Evolutionary conservation across 164 flowering plant species (phyloP), one percentile per base, ranked within the genome.

Genomic region (Tetracentron sinense): DNA sequence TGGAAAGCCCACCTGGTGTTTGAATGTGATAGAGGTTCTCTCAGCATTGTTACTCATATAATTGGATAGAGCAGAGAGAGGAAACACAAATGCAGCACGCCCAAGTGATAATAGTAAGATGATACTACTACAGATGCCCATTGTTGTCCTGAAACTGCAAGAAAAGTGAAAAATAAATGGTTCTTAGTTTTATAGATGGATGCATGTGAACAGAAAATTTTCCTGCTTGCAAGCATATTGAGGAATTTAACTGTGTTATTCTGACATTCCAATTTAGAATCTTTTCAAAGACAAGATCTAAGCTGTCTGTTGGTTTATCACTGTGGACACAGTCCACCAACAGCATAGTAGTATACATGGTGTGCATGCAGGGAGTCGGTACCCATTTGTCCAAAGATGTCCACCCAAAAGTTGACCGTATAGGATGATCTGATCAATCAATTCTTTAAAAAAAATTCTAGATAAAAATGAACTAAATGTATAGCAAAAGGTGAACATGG

Each of bases 1-100:
- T 21, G 7, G 16, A 38, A 67, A 29, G 31, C 51, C 7, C 54
- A 89, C 98, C 83, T 90, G 97, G 66, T 83, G 83, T 57, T 78
- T 84, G 61, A 83, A 76, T 28, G 90, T 76, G 55, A 90, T 75
- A 12, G 69, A 19, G 25, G 75, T 16, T 55, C 76, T 69, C 15
- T 56, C 67, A 3, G 69, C 50, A 17, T 25, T 75, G 31, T 78
- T 68, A 60, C 78, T 78, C 80, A 80, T 69, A 47, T 66, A 84
- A 65, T 93, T 90, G 22, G 97, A 80, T 4, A 90, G 26, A 8
- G 72, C 72, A 29, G 96, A 88, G 16, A 87, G 85, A 4, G 94
- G 96, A 68, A 90, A 90, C 26, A 90, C 94, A 74, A 88, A 93
- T 15, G 90, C 98, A 21, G 94, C 98, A 48, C 97, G 98, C 7